Base-by-base conservation (phyloP, 129 eudicot genomes). In the Helianthus tuberosus region DNA sequence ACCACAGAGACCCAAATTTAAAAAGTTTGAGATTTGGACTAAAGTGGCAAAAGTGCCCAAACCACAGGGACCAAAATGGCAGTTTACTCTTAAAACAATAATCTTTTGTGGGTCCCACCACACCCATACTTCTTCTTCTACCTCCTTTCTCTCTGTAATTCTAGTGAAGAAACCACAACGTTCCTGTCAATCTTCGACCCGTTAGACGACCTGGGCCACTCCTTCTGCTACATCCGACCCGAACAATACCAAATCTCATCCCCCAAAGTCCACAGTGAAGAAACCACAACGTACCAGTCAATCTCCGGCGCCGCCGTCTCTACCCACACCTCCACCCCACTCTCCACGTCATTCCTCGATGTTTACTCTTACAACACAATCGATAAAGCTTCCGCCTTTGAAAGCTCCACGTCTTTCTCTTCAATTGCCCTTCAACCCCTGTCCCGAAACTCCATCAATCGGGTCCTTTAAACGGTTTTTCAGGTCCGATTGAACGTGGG, bases 281-380 rank as follows among this genome's bases (percentile, higher is more conserved):
- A 86, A 53, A 52, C 89, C 5, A 87, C 96, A 2, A 81, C 89
- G 46, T 93, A 89, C 75, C 85, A 84, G 73, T 80, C 95, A 25
- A 93, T 93, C 50, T 93, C 98, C 81, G 98, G 98, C 59, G 98
- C 98, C 61, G 83, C 98, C 15, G 95, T 93, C 11, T 85, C 95
- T 47, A 95, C 98, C 67, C 89, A 93, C 75, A 89, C 98, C 4
- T 87, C 98, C 11, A 92, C 98, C 5, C 98, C 98, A 2, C 82
- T 87, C 35, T 89, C 96, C 62, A 89, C 96, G 1, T 68, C 90
- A 15, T 50, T 79, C 1, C 61, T 85, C 39, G 98, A 92, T 66
- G 85, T 83, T n/a, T 79, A 86, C 71, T 80, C 81, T 5, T 80
- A 82, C 53, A 79, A 74, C 60, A 72, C 78, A 59, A 75, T 84